A percentile compares a stretch with the other conserved stretches of the same genome.
Conservation (phyloP, 1,139 yeast genomes). For the Wickerhamomyces sp. region DNA sequence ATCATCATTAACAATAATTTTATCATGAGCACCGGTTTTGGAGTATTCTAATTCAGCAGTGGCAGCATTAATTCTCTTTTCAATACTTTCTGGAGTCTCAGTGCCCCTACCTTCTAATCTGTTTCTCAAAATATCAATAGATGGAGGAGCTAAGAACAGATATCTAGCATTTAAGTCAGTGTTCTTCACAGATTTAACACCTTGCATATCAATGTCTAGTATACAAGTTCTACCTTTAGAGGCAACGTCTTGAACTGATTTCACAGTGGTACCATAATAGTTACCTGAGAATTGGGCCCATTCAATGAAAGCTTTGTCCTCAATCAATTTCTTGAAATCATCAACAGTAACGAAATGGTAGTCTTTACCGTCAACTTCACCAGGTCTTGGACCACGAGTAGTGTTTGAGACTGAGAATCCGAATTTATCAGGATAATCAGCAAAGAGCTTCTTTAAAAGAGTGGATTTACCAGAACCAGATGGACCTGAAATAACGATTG, state of each 20-base stretch:
- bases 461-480: slow-evolving; percentile 98
- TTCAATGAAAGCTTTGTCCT: slow-evolving; percentile 76
- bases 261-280: slow-evolving; percentile 90
- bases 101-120: slow-evolving; percentile 91
- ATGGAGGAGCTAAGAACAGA: slow-evolving; percentile 90
- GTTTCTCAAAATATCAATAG: slow-evolving; percentile 65
- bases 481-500: slow-evolving; percentile 95
- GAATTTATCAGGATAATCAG: slow-evolving; percentile 82
- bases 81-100: slow-evolving; percentile 79
- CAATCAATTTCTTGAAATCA: slow-evolving; percentile 71
- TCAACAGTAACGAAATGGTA: slow-evolving; percentile 83
- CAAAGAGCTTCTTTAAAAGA: slow-evolving; percentile 79
- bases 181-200: slow-evolving; percentile 85
- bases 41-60: slow-evolving; percentile 84
- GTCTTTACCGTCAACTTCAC: slow-evolving; percentile 86
- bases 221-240: slow-evolving; percentile 69
- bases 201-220: slow-evolving; percentile 98
- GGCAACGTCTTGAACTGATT: slow-evolving; percentile 63
- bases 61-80: slow-evolving; percentile 84
- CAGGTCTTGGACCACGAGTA: slow-evolving; percentile 86
- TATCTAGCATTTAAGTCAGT: slow-evolving; percentile 80
- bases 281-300: slow-evolving; percentile 98
- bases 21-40: slow-evolving; percentile 87
- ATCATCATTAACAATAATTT: slow-evolving; percentile 84
- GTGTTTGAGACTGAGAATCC: slow-evolving; percentile 95